Evolutionary conservation across 805 yeast species (phyloP), one percentile per base, ranked within the genome.

Genomic region (Candida taoyuanica): DNA sequence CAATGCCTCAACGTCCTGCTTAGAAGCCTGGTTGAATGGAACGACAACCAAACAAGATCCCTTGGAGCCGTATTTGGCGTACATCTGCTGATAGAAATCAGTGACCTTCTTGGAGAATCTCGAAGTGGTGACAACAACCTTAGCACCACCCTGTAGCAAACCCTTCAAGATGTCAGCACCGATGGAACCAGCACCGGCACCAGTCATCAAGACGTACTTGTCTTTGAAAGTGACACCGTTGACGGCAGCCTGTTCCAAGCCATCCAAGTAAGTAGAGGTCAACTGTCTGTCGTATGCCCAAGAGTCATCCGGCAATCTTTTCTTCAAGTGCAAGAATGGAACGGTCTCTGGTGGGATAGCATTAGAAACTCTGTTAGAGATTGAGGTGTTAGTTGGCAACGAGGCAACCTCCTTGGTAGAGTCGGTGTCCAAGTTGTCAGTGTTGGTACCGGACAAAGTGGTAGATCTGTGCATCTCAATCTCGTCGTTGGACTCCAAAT

Each of bases 101-200:
- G 98, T 89, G 34, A 87, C 95, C 63, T 81, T 76, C 71, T 86
- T 85, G 47, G 95, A 85, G 76, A 84, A 93, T 65, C 96, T 78
- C 19, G 96, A 88, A 37, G 99, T 93, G 33, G 99, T 93, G 40
- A 91, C 96, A 59, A 93, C 71, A 53, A 89, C 97, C 64, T 84
- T 86, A 33, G 98, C 98, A 73, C 99, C 99, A 68, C 98, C 98
- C 58, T 91, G 80, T 40, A 93, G 72, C 60, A 93, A 73, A 49
- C 98, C 98, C 70, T 86, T 94, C 60, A 93, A 73, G 52, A 93
- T 77, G 66, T 93, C 96, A 45, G 96, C 96, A 70, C 98, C 98
- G 59, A 93, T 93, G 36, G 98, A 93, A 39, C 98, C 98, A 34
- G 86, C 89, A 73, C 98, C 98, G 36, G 98, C 98, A 73, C 98